A percentile compares a stretch with the other conserved stretches of the same genome.
phyloP scores from a whole-genome alignment of 192 early-diverging fungal species.

The Coemansia sp. region DNA sequence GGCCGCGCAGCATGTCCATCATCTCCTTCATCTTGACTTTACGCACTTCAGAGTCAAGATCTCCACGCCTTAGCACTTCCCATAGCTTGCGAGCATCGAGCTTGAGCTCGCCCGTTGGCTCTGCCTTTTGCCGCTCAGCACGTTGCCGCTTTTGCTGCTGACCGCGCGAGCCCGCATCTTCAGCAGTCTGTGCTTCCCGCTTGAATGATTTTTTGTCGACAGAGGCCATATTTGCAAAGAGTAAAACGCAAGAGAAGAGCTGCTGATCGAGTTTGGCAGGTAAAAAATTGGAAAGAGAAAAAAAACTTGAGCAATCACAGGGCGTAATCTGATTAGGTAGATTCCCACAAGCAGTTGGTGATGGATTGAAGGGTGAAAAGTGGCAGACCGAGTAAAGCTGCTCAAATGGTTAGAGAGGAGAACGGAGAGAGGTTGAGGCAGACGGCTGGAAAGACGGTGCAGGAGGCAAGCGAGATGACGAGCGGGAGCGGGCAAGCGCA shows the following conservation, averaged over 20 bases:
- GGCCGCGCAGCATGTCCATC: constrained; percentile 78
- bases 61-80: constrained; percentile 79
- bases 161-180: constrained; percentile 28
- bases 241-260: not conserved
- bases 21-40: constrained; percentile 69
- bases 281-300: not conserved
- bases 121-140: constrained; percentile 27
- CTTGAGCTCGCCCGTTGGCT: constrained; percentile 70
- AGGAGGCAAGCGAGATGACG: not conserved
- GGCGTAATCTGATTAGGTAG: too few relatives aligned
- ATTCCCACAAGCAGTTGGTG: too few relatives aligned
- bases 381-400: too few relatives aligned
- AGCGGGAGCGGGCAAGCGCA: constrained; percentile 1
- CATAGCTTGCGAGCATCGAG: constrained; percentile 74
- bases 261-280: not conserved
- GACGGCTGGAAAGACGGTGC: not conserved
- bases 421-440: not conserved
- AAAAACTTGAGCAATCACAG: too few relatives aligned
- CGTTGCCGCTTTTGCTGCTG: constrained; percentile 58
- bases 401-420: not conserved
- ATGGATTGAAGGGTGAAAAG: too few relatives aligned
- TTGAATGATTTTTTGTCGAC: not conserved
- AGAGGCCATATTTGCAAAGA: not conserved
- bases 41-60: constrained; percentile 64
- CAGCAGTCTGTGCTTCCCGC: not conserved